phyloP scores from a whole-genome alignment of 1,139 yeast species.

The Nakaseomyces uthaithaninus region DNA sequence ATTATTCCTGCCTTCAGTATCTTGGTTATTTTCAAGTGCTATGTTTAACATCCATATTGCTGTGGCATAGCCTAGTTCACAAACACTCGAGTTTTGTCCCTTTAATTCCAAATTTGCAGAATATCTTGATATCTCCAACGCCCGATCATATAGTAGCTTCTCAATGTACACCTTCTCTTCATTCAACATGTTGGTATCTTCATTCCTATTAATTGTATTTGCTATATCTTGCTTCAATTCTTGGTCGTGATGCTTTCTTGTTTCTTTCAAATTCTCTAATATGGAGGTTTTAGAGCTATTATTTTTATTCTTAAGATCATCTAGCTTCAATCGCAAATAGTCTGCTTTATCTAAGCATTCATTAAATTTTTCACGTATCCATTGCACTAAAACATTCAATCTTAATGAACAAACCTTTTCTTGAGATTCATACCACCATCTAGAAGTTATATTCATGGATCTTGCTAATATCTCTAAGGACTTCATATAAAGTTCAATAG shows the following conservation, averaged over 20 bases:
- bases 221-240: not conserved
- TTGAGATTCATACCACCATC: conserved; percentile 71
- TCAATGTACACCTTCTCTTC: conserved; percentile 52
- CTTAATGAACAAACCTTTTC: conserved; percentile 37
- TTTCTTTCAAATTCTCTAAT: conserved; percentile 5
- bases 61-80: conserved; percentile 84
- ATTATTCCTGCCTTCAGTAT: not conserved
- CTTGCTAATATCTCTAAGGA: conserved; percentile 70
- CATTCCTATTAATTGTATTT: conserved; percentile 6
- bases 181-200: conserved; percentile 7
- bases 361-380: conserved; percentile 85
- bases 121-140: conserved; percentile 81
- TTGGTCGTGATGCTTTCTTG: not conserved
- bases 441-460: conserved; percentile 78
- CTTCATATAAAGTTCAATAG: conserved; percentile 76
- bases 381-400: conserved; percentile 77
- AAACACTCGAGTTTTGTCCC: conserved; percentile 65
- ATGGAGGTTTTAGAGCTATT: conserved; percentile 8
- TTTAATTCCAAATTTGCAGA: conserved; percentile 85
- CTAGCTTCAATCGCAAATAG: conserved; percentile 37
- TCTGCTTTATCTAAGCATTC: conserved; percentile 87
- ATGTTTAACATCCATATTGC: conserved; percentile 95
- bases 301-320: conserved; percentile 14
- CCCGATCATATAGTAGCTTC: conserved; percentile 81
- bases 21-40: conserved; percentile 38